Conservation (phyloP, 2,329 filamentous ascomycete genomes). For the Rutstroemia sydowiana region DNA sequence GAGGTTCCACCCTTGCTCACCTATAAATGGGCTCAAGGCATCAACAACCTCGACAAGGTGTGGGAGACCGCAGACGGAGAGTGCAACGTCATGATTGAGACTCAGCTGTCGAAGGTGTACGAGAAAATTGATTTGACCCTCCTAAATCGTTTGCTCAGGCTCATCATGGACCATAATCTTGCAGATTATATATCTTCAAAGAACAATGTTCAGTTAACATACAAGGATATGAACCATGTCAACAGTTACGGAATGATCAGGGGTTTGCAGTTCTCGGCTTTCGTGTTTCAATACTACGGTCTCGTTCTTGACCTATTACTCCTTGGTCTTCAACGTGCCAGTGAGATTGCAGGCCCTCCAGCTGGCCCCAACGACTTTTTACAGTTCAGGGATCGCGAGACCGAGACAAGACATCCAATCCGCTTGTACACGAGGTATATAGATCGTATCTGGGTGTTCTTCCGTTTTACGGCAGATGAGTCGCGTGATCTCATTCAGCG, state of each 20-base stretch:
- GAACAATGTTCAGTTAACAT: conserved; percentile 98
- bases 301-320: conserved; percentile 89
- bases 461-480: conserved; percentile 88
- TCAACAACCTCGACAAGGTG: conserved; percentile 93
- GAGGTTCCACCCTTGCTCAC: conserved; percentile 90
- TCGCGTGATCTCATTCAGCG: conserved; percentile 93
- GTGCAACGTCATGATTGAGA: conserved; percentile 98
- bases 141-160: conserved; percentile 80
- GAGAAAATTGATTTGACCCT: conserved; percentile 98
- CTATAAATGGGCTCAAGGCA: conserved; percentile 99
- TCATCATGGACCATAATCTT: conserved; percentile 99
- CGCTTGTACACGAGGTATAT: conserved; percentile 97
- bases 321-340: conserved; percentile 90
- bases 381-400: conserved; percentile 89
- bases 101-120: conserved; percentile 96
- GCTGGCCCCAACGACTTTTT: conserved; percentile 95
- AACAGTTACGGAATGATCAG: conserved; percentile 99
- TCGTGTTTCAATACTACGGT: conserved; percentile 98
- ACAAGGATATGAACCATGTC: conserved; percentile 99
- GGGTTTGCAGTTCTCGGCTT: conserved; percentile 94
- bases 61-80: conserved; percentile 93
- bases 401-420: conserved; percentile 89
- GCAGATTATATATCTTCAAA: conserved; percentile 99
- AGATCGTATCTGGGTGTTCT: conserved; percentile 97
- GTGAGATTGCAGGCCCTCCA: conserved; percentile 91